phyloP scores from a whole-genome alignment of 176 grass and related monocot genomes.

The Lolium multiflorum region DNA sequence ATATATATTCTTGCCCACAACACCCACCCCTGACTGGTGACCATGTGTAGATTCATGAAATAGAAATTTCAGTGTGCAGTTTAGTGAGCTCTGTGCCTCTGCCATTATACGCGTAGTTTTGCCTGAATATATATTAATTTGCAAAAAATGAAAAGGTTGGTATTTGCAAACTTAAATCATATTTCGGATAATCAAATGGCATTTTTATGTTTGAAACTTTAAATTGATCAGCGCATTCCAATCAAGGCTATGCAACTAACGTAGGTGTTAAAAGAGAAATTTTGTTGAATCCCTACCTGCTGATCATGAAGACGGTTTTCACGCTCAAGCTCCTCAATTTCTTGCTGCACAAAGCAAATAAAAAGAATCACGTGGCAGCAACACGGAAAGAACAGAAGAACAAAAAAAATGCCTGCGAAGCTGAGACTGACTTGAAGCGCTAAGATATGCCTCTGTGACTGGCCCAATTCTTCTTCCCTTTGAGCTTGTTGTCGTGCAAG shows the following conservation, averaged over 20 bases:
- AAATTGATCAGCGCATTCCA: no score
- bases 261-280: not conserved
- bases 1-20: no score
- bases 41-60: not conserved
- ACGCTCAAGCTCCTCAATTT: slow-evolving; percentile 96
- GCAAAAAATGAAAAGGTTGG: not conserved
- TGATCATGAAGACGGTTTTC: slow-evolving; percentile 95
- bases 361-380: slow-evolving; percentile 32
- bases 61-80: not conserved
- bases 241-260: not conserved
- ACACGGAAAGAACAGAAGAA: slow-evolving; percentile 19
- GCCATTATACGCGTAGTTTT: not conserved
- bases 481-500: slow-evolving; percentile 92
- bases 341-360: slow-evolving; percentile 67
- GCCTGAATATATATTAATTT: slow-evolving; percentile 13
- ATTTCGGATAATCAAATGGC: no score
- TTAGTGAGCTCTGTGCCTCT: not conserved
- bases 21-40: no score
- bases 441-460: slow-evolving; percentile 93
- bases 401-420: slow-evolving; percentile 27
- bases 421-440: slow-evolving; percentile 86
- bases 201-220: no score
- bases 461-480: slow-evolving; percentile 97
- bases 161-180: no score
- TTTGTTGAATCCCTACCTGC: slow-evolving; percentile 60